These are phyloP conservation scores for Eimeria falciformis DNA, from an alignment of 169 alveolate species.

Conservation along the genomic window DNA sequence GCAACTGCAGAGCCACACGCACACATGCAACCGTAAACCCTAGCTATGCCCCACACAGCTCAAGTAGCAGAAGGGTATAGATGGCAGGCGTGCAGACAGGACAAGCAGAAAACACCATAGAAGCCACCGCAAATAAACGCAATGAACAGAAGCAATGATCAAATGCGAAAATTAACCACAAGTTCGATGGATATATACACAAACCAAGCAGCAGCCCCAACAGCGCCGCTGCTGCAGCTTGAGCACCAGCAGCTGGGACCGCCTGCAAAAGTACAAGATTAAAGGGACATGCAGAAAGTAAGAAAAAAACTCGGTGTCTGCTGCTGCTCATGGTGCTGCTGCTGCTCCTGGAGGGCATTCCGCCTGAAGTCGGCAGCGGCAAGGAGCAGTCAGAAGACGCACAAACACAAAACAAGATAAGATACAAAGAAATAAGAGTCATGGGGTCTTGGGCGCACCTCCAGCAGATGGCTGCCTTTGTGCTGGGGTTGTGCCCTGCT, in stretches of 20 bases:
- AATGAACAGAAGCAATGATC: background rate
- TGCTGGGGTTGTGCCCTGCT: slow-evolving; percentile 48
- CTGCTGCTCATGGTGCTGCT: slow-evolving; percentile 14
- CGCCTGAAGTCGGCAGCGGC: slow-evolving; percentile 58
- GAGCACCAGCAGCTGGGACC: too few species aligned
- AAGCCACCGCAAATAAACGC: background rate
- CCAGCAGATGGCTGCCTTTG: slow-evolving; percentile 42
- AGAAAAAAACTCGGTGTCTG: background rate
- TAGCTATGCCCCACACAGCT: too few species aligned
- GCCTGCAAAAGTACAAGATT: too few species aligned
- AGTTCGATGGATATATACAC: too few species aligned
- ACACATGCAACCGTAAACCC: background rate
- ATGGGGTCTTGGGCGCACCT: background rate
- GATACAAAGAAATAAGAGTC: background rate
- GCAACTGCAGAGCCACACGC: slow-evolving; percentile 10
- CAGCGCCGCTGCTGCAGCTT: too few species aligned
- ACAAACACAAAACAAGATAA: background rate
- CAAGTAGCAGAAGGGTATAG: too few species aligned
- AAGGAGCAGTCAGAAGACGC: background rate
- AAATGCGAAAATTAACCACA: too few species aligned
- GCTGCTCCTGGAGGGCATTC: slow-evolving; percentile 29
- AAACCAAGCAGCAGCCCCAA: too few species aligned
- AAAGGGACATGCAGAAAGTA: slow-evolving; percentile 8
- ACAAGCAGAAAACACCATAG: background rate
- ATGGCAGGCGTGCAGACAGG: too few species aligned